phyloP scores from a whole-genome alignment of 495 filamentous ascomycete species.

The Podospora fimiseda region DNA sequence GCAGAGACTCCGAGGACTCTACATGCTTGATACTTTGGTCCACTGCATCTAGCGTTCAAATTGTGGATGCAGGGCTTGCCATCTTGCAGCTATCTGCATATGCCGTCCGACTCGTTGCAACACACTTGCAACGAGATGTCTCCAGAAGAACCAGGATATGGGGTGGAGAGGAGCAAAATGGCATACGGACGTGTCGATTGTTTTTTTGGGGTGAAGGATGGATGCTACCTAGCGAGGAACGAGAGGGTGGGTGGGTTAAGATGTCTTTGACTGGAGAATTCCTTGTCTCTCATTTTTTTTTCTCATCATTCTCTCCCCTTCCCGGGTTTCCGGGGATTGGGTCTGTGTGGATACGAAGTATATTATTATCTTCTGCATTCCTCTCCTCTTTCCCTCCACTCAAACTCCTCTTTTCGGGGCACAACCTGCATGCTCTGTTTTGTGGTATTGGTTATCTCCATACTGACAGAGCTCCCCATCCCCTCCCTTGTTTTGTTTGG shows the following conservation, averaged over 20 bases:
- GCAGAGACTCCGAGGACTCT: too few relatives aligned
- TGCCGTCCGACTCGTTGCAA: conserved; percentile 2
- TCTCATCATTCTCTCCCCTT: neutral
- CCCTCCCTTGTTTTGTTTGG: neutral
- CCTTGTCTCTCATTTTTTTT: neutral
- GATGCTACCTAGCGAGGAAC: neutral
- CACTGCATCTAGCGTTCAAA: neutral
- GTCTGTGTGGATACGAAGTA: neutral
- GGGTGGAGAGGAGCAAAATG: neutral
- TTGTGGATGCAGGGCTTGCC: neutral
- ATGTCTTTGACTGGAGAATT: neutral
- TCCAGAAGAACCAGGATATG: neutral
- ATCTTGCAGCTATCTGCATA: neutral
- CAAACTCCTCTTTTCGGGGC: neutral
- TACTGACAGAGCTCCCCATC: neutral
- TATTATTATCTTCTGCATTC: neutral
- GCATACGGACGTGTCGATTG: neutral
- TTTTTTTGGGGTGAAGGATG: neutral
- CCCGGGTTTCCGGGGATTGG: neutral
- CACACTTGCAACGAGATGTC: neutral
- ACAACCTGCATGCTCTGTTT: neutral
- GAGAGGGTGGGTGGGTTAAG: neutral
- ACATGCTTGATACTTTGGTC: too few relatives aligned
- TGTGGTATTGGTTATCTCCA: neutral
- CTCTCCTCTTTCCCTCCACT: neutral